These are phyloP conservation scores for Stachybotrys chartarum DNA, from an alignment of 2,329 filamentous ascomycete species.

Conservation along the genomic window DNA sequence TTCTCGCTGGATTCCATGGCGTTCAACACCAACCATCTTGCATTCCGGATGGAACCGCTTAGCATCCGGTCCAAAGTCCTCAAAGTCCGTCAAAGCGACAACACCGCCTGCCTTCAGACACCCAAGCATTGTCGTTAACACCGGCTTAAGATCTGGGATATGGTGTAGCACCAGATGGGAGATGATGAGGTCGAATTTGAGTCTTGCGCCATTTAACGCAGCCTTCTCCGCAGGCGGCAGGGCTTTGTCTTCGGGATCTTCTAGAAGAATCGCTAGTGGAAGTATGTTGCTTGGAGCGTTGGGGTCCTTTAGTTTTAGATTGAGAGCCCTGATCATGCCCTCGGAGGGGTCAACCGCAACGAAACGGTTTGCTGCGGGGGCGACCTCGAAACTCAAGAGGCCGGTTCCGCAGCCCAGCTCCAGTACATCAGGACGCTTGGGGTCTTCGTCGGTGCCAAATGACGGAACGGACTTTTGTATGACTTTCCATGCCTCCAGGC, in stretches of 20 bases:
- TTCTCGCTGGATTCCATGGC: constrained; percentile 39
- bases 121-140: constrained; percentile 37
- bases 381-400: constrained; percentile 40
- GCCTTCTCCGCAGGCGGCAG: constrained; percentile 26
- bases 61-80: constrained; percentile 46
- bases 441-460: neutral
- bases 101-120: constrained; percentile 39
- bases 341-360: constrained; percentile 46
- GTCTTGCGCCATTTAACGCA: constrained; percentile 16
- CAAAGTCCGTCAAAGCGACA: constrained; percentile 49
- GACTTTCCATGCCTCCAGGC: constrained; percentile 19
- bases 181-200: constrained; percentile 43
- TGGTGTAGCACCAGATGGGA: constrained; percentile 51
- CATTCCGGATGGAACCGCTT: constrained; percentile 42
- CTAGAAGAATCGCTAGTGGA: constrained; percentile 37
- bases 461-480: constrained; percentile 16
- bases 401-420: constrained; percentile 53
- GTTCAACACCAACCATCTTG: constrained; percentile 46
- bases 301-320: constrained; percentile 29
- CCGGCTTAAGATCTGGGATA: constrained; percentile 33
- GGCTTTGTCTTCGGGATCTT: constrained; percentile 38
- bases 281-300: constrained; percentile 31
- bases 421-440: constrained; percentile 31
- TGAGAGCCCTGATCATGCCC: constrained; percentile 47
- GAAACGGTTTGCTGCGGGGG: constrained; percentile 37